A percentile compares a stretch with the other conserved stretches of the same genome.
These are phyloP conservation scores for Phytophthora agathidicida DNA, from an alignment of 352 stramenopile species.

Conservation along the genomic window DNA sequence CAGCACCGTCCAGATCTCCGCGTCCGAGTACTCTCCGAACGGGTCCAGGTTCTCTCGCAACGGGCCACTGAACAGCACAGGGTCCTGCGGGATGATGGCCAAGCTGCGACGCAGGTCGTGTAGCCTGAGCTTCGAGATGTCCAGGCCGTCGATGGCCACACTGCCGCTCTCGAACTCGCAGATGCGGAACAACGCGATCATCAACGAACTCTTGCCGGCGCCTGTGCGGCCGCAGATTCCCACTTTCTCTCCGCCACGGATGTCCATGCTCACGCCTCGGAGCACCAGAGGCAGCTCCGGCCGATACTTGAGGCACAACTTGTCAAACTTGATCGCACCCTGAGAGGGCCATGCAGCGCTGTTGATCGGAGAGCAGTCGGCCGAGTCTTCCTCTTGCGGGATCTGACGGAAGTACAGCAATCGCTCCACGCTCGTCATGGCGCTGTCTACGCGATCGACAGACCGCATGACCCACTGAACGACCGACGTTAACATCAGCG, in stretches of 20 bases:
- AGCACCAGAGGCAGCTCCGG: slow-evolving; percentile 43
- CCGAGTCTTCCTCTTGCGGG: slow-evolving; percentile 35
- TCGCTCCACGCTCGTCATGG: slow-evolving; percentile 45
- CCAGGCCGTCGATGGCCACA: slow-evolving; percentile 87
- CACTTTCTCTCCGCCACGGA: slow-evolving; percentile 25
- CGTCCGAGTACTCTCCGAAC: slow-evolving; percentile 76
- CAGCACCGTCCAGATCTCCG: slow-evolving; percentile 60
- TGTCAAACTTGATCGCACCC: slow-evolving; percentile 34
- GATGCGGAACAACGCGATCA: slow-evolving; percentile 24
- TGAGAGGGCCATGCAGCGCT: slow-evolving; percentile 25
- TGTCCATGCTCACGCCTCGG: slow-evolving; percentile 32
- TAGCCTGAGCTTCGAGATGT: slow-evolving; percentile 60
- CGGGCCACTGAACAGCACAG: slow-evolving; percentile 90
- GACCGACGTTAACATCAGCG: slow-evolving; percentile 46
- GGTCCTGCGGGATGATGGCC: slow-evolving; percentile 77
- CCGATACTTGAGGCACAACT: slow-evolving; percentile 19
- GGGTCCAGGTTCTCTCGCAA: slow-evolving; percentile 91
- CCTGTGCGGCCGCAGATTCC: slow-evolving; percentile 12
- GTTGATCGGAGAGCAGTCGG: slow-evolving; percentile 3
- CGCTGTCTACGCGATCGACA: slow-evolving; percentile 50
- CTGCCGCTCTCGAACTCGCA: slow-evolving; percentile 61
- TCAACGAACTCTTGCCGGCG: slow-evolving; percentile 12
- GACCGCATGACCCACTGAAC: slow-evolving; percentile 26
- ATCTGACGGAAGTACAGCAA: slow-evolving; percentile 38
- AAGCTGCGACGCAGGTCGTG: slow-evolving; percentile 40